Evolutionary conservation across 371 early-diverging fungal species (phyloP), one percentile per base, ranked within the genome.

Genomic region (Phascolomyces articulosus): DNA sequence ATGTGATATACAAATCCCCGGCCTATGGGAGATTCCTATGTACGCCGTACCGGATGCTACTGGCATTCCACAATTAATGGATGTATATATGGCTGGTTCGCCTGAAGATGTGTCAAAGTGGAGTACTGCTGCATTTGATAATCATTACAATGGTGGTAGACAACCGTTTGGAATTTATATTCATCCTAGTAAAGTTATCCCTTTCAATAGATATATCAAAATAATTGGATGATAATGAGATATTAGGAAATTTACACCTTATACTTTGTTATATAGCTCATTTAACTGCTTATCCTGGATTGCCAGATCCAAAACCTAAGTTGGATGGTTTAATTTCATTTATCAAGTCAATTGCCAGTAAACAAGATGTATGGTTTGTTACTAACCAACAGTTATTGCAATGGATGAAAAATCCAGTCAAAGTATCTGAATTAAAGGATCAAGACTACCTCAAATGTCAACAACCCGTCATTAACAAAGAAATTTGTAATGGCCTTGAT

Each of bases 11-110:
- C 74, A 77, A n/a, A 53, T 80, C 9, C 87, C 87, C 0, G 90
- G 90, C 13, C 62, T 91, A 55, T 92, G 90, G 87, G 90, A 92
- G 71, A 77, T 92, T 28, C 92, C 91, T 6, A 86, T 91, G 88
- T 77, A 80, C 48, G 55, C 79, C 31, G 79, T 82, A 1, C 65
- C 70, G 40, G 74, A 76, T 41, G 72, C 81, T 21, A 68, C 65
- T 0, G 66, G 64, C 29, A 67, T 73, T 18, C 73, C 79, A 16
- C 86, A 88, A 58, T 63, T 85, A 54, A 91, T 91, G 92, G 92
- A 91, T 68, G 85, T 86, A 2, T 87, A 86, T 51, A 72, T 89
- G 59, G 77, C 80, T 26, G 84, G 80, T 21, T 54, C 66, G 6
- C 81, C 86, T 6, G 65, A 72, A 9, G 68, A 71, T 40, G 82